phyloP scores from a whole-genome alignment of 805 yeast species.

The Cyberlindnera maclurae region DNA sequence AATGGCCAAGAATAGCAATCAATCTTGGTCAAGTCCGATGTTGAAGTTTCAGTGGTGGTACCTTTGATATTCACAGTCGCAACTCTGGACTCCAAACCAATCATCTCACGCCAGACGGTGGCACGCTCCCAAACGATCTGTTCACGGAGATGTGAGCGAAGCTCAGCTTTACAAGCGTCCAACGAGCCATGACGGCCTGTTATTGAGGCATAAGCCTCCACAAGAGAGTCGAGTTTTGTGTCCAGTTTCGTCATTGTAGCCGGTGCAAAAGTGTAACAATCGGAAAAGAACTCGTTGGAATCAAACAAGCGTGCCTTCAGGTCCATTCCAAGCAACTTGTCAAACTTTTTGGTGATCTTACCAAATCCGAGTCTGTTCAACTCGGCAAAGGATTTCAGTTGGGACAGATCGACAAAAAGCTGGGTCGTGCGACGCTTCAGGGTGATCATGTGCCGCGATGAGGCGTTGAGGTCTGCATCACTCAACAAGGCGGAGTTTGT shows the following conservation, averaged over 20 bases:
- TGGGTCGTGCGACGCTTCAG: constrained; percentile 57
- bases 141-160: constrained; percentile 66
- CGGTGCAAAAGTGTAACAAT: constrained; percentile 49
- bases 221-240: constrained; percentile 42
- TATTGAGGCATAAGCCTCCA: constrained; percentile 47
- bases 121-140: constrained; percentile 95
- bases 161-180: constrained; percentile 43
- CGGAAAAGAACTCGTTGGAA: constrained; percentile 34
- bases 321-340: constrained; percentile 60
- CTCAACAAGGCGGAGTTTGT: constrained; percentile 42
- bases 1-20: constrained; percentile 27
- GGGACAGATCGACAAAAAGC: constrained; percentile 67
- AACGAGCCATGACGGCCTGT: constrained; percentile 28
- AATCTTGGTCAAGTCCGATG: constrained; percentile 24
- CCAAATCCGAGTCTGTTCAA: constrained; percentile 80
- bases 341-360: constrained; percentile 85
- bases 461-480: constrained; percentile 42
- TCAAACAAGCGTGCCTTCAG: constrained; percentile 44
- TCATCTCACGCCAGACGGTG: constrained; percentile 94
- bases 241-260: constrained; percentile 44
- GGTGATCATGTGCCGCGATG: constrained; percentile 51
- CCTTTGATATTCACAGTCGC: constrained; percentile 25
- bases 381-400: constrained; percentile 76
- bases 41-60: constrained; percentile 29
- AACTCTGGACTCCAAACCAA: constrained; percentile 73